Evolutionary conservation across 768 basidiomycete species (phyloP), one percentile per base, ranked within the genome.

Genomic region (Nidularia sp.): DNA sequence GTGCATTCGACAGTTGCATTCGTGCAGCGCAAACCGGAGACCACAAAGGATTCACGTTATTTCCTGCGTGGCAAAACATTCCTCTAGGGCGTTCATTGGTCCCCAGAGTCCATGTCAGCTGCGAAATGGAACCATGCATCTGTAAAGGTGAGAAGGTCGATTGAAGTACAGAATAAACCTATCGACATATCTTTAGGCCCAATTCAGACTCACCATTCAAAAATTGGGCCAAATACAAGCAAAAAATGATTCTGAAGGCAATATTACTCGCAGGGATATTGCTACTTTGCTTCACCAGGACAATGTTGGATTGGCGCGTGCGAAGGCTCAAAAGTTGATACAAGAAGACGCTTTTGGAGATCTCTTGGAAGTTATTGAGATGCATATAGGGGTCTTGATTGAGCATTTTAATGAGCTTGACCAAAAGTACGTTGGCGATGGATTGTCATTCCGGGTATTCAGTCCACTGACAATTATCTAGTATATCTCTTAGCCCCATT

Each of bases 251-350:
- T 80, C 86, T 4, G 75, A 83, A 60, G 77, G 75, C 2, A 76
- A 75, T 34, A 80, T 88, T 43, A 80, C 78, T 15, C 76, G 85
- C 57, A 76, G 75, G 56, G 87, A 90, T 63, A 84, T 91, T 53
- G 81, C 86, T 4, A 83, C 78, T 9, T 66, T 85, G 13, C 71
- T 91, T 41, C 76, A 79, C 48, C 80, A 85, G 55, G 77, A 78
- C 36, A 80, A 86, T 50, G 68, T 86, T 49, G 72, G 70, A 12
- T 66, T 87, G 32, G 89, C 89, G 9, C 80, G 88, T 45, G 76
- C 79, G n/a, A 90, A 88, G 69, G 85, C 85, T 1, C 84, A 85
- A 62, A 82, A 77, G 59, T 63, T 86, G 46, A 77, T 87, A 25
- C 71, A 77, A 39, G 85, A 88, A 45, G 87, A 90, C 59, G 68